phyloP scores from a whole-genome alignment of 1,139 yeast genomes.

The Pneumocystis canis region DNA sequence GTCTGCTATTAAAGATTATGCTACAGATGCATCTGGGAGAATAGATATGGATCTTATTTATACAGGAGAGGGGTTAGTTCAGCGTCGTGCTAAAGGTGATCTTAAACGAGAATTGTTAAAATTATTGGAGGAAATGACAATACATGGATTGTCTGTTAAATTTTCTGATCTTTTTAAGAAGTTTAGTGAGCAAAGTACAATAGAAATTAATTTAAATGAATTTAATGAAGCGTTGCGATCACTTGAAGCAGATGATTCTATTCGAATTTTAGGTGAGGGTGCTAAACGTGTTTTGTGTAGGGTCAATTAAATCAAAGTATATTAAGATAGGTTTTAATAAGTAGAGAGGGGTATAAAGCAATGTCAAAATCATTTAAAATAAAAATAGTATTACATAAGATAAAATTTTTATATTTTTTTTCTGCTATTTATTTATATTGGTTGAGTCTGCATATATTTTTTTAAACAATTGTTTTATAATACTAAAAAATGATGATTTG shows the following conservation, averaged over 20 bases:
- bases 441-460: too few relatives aligned
- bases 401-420: too few relatives aligned
- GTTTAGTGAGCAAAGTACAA: constrained; percentile 55
- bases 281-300: constrained; percentile 48
- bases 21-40: constrained; percentile 90
- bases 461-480: too few relatives aligned
- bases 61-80: constrained; percentile 86
- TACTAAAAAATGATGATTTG: too few relatives aligned
- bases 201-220: constrained; percentile 56
- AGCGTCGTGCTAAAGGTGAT: constrained; percentile 65
- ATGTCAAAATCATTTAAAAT: neutral
- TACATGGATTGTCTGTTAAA: constrained; percentile 31
- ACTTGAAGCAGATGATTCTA: constrained; percentile 60
- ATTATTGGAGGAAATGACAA: constrained; percentile 28
- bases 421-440: too few relatives aligned
- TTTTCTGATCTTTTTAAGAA: constrained; percentile 48
- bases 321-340: neutral
- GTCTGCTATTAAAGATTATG: constrained; percentile 91
- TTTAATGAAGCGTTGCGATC: constrained; percentile 53
- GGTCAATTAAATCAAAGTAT: neutral
- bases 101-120: constrained; percentile 45
- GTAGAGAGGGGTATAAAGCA: neutral
- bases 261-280: constrained; percentile 61
- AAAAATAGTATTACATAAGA: too few relatives aligned
- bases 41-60: constrained; percentile 95